These are phyloP conservation scores for Blastomyces silverae DNA, from an alignment of 2,329 filamentous ascomycete species.

Conservation along the genomic window DNA sequence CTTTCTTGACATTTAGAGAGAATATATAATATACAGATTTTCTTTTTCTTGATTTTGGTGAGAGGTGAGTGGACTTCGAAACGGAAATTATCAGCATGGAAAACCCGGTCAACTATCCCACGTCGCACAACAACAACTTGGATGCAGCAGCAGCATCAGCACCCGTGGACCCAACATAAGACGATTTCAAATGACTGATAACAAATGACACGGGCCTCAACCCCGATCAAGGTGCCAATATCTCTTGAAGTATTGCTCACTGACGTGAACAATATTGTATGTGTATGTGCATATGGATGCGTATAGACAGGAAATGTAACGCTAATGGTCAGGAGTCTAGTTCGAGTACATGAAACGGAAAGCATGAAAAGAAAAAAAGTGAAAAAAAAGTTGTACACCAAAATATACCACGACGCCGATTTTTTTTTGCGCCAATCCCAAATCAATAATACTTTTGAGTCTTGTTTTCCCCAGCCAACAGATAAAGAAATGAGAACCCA, in stretches of 20 bases:
- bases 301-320: neutral
- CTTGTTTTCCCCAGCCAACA: neutral
- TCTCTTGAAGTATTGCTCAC: neutral
- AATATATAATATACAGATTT: neutral
- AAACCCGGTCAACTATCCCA: neutral
- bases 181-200: conserved; percentile 1
- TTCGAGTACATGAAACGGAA: conserved; percentile 5
- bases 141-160: neutral
- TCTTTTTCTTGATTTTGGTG: neutral
- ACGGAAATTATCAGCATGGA: neutral
- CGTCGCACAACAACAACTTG: neutral
- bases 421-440: neutral
- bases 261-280: neutral
- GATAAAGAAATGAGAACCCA: neutral
- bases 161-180: neutral
- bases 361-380: neutral
- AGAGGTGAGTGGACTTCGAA: neutral
- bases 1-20: neutral
- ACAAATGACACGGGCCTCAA: neutral
- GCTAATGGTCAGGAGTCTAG: neutral
- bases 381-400: too few species aligned
- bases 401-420: neutral
- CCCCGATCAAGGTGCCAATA: neutral
- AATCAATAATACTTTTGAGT: neutral
- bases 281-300: neutral